Base-by-base conservation (phyloP, 2,329 filamentous ascomycete genomes). In the Xylaria sp. region DNA sequence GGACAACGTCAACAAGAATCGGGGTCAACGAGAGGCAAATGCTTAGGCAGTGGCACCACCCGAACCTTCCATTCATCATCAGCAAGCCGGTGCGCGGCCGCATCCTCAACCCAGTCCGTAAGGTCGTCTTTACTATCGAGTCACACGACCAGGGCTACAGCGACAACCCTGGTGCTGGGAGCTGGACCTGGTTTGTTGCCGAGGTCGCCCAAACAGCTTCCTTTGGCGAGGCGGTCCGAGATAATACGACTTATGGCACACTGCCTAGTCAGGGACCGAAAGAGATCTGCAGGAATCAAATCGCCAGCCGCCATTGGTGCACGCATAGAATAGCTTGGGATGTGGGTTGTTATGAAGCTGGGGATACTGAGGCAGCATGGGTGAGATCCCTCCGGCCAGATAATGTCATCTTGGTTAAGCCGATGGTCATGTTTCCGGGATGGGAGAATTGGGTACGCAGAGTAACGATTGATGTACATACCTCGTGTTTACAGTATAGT, bases 381-480 rank as follows among this genome's bases (percentile, higher is more conserved):
- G 36, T 39, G 5, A 39, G 36, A 39, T 39, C 36, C 36, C 36
- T 39, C 36, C 13, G 36, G 15, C 36, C 36, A 39, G 36, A 39
- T 13, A 39, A 39, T 39, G 13, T 39, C 36, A 39, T 39, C 18
- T 39, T 60, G 12, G 56, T 65, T 10, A 60, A 55, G n/a, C 57
- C 57, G 4, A 65, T 45, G 48, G 63, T 56, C 9, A 55, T 65
- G 57, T 65, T 65, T n/a, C 63, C 63, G 1, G 46, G 48, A 13
- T 65, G 63, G 63, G 39, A 65, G 28, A 60, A 65, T n/a, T 65
- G 63, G 63, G 63, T 60, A 15, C 39, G 25, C 3, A 45, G 50
- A n/a, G 48, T 65, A 12, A 60, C 56, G 36, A 60, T 65, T 41
- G 63, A 65, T 9, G 57, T 65, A n/a, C 56, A 65, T 55, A 65